These are phyloP conservation scores for Verticillium alfalfae DNA, from an alignment of 2,329 filamentous ascomycete species.

Conservation along the genomic window DNA sequence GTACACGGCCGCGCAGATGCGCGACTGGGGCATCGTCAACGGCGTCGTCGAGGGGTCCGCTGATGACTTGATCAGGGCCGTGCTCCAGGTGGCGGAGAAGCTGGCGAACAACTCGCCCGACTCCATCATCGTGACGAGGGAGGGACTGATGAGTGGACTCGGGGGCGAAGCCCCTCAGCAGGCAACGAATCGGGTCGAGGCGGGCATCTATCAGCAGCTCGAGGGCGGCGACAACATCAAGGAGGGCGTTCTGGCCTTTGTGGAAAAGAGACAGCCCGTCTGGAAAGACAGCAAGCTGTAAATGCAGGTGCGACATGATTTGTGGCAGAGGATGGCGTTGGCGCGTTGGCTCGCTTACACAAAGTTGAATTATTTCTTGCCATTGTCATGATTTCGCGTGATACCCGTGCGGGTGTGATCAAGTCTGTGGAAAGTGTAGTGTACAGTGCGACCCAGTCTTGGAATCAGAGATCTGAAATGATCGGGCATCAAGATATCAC, in stretches of 20 bases:
- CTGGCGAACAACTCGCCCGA: slow-evolving; percentile 69
- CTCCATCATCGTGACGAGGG: slow-evolving; percentile 66
- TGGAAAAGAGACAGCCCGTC: slow-evolving; percentile 64
- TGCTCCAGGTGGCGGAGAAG: slow-evolving; percentile 54
- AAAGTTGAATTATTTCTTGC: not conserved
- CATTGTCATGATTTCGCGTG: not conserved
- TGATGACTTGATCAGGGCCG: slow-evolving; percentile 46
- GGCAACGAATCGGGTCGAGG: slow-evolving; percentile 51
- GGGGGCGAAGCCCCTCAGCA: slow-evolving; percentile 61
- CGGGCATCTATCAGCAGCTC: slow-evolving; percentile 54
- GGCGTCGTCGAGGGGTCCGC: slow-evolving; percentile 39
- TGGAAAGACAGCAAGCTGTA: slow-evolving; percentile 62
- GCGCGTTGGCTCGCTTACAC: too few relatives aligned
- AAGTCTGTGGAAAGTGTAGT: too few relatives aligned
- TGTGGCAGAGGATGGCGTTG: too few relatives aligned
- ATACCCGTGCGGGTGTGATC: too few relatives aligned
- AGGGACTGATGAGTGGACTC: slow-evolving; percentile 68
- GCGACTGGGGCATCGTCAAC: slow-evolving; percentile 66
- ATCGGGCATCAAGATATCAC: too few relatives aligned
- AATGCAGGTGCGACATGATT: not conserved
- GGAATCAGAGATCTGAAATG: too few relatives aligned
- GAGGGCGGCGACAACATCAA: slow-evolving; percentile 66
- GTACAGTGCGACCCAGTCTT: too few relatives aligned
- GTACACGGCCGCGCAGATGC: slow-evolving; percentile 54
- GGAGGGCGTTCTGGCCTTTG: slow-evolving; percentile 70